Evolutionary conservation across 2,329 filamentous ascomycete species (phyloP).

Genomic region (Macrophomina phaseolina): DNA sequence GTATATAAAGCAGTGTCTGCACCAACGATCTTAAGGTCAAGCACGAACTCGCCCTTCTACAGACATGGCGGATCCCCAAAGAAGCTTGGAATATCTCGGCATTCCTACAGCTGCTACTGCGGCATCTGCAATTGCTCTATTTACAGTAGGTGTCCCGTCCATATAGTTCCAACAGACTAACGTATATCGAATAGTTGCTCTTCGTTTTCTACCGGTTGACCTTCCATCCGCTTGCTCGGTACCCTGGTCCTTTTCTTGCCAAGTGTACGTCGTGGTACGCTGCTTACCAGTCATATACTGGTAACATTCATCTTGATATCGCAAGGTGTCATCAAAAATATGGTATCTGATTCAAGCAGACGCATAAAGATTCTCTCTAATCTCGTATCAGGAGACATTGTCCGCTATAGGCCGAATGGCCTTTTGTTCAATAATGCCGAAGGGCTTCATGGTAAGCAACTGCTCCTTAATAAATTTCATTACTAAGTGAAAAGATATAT

Average conservation of each 20-base stretch:
- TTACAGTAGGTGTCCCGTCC: too few species aligned
- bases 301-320: neutral
- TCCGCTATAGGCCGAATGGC: neutral
- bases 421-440: neutral
- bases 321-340: neutral
- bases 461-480: too few species aligned
- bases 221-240: neutral
- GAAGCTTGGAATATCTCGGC: too few species aligned
- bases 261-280: neutral
- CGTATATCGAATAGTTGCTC: too few species aligned
- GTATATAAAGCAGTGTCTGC: too few species aligned
- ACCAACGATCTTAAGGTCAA: too few species aligned
- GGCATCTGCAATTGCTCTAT: too few species aligned
- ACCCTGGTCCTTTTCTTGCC: neutral
- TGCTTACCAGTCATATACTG: neutral
- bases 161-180: too few species aligned
- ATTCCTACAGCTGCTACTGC: too few species aligned
- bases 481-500: too few species aligned
- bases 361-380: neutral
- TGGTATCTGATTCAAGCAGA: neutral
- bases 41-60: too few species aligned
- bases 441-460: neutral
- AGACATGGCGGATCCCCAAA: too few species aligned
- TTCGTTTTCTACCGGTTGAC: neutral
- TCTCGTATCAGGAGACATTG: neutral